phyloP scores from a whole-genome alignment of 495 filamentous ascomycete genomes.

The Venustampulla echinocandica region DNA sequence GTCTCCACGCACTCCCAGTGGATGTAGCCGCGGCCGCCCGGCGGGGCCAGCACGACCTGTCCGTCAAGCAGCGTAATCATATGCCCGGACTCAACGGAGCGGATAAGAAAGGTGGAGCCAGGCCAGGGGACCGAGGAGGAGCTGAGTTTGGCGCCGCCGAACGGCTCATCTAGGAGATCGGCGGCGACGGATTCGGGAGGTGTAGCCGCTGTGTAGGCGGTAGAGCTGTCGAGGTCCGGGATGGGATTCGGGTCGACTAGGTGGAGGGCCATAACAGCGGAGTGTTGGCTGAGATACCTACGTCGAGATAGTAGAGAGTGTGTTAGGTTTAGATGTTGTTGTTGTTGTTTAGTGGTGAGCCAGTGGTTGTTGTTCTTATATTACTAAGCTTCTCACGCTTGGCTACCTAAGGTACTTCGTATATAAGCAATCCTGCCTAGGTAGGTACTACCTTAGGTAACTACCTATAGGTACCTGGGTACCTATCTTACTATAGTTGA shows the following conservation, averaged over 20 bases:
- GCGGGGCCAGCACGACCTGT: constrained; percentile 18
- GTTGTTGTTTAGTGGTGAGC: too few species aligned
- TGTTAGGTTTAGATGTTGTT: too few species aligned
- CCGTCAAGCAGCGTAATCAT: constrained; percentile 28
- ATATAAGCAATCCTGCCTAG: too few species aligned
- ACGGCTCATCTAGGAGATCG: constrained; percentile 10
- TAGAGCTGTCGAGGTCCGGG: constrained; percentile 10
- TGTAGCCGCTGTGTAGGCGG: constrained; percentile 13
- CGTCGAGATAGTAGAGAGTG: too few species aligned
- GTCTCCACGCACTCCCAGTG: constrained; percentile 31
- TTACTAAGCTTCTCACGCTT: too few species aligned
- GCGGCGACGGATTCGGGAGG: constrained; percentile 17
- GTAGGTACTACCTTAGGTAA: too few species aligned
- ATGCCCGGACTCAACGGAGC: constrained; percentile 14
- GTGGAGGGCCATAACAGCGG: too few species aligned
- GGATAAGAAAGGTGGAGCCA: constrained; percentile 24
- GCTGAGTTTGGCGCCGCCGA: constrained; percentile 5
- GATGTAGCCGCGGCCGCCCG: constrained; percentile 25
- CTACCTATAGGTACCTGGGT: too few species aligned
- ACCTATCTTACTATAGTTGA: too few species aligned
- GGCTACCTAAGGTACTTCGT: too few species aligned
- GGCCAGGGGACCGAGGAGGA: constrained; percentile 21
- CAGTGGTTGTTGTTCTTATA: too few species aligned
- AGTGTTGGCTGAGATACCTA: too few species aligned
- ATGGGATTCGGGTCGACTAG: constrained; percentile 3